Percentiles rank a stretch among this genome's conserved stretches.
Evolutionary conservation across 2,329 filamentous ascomycete species (phyloP).

Genomic region (Claviceps arundinis): DNA sequence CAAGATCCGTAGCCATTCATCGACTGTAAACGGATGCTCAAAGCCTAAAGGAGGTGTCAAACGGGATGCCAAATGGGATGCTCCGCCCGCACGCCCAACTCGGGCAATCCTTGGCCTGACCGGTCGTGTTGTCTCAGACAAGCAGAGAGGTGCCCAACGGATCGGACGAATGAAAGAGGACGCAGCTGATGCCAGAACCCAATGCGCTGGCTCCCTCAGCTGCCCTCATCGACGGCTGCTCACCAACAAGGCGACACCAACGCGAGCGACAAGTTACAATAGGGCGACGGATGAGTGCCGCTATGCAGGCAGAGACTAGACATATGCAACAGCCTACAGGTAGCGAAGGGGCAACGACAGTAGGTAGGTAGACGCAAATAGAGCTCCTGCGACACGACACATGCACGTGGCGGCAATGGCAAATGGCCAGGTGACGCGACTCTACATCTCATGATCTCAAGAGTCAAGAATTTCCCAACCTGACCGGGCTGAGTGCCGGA

Average conservation of each 20-base stretch:
- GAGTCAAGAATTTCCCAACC: no score
- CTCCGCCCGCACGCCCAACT: background rate
- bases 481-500: no score
- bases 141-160: background rate
- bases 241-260: background rate
- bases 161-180: background rate
- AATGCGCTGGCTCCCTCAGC: background rate
- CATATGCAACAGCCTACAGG: background rate
- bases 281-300: background rate
- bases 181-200: background rate
- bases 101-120: constrained; percentile 2
- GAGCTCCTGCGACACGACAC: no score
- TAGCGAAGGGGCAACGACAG: no score
- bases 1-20: no score
- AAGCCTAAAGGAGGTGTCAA: no score
- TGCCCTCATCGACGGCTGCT: background rate
- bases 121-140: constrained; percentile 6
- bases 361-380: no score
- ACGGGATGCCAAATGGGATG: background rate
- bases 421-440: no score
- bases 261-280: background rate
- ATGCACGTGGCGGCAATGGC: no score
- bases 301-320: background rate
- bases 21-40: no score
- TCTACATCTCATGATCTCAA: no score